Percentiles rank a stretch among this genome's conserved stretches.
Evolutionary conservation across 116 monocot genomes (phyloP).

Genomic region (Iris pallida): DNA sequence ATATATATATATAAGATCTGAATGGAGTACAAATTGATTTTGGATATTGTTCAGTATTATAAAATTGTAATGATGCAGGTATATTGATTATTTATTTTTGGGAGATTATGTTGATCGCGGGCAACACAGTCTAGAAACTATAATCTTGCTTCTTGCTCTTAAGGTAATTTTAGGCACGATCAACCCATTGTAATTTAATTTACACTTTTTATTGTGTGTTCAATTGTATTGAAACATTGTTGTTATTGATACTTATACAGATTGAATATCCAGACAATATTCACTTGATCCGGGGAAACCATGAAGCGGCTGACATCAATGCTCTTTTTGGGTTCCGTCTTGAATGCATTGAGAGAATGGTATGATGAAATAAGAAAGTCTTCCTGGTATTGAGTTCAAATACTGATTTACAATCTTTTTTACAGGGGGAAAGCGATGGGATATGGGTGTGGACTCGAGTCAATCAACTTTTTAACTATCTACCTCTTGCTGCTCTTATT

Average conservation of each 20-base stretch:
- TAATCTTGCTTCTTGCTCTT: slow-evolving; percentile 89
- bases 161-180: slow-evolving; percentile 43
- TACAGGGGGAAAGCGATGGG: slow-evolving; percentile 96
- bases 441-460: slow-evolving; percentile 98
- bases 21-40: no score
- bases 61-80: slow-evolving; percentile 47
- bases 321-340: slow-evolving; percentile 98
- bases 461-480: slow-evolving; percentile 92
- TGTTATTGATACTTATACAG: slow-evolving; percentile 9
- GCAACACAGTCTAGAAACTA: slow-evolving; percentile 98
- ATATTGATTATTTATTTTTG: slow-evolving; percentile 97
- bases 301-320: slow-evolving; percentile 99
- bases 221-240: background rate
- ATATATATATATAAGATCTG: no score
- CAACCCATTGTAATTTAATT: background rate
- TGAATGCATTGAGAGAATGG: slow-evolving; percentile 99
- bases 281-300: slow-evolving; percentile 96
- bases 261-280: slow-evolving; percentile 88
- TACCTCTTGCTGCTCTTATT: slow-evolving; percentile 92
- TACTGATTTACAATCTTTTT: slow-evolving; percentile 15
- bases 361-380: slow-evolving; percentile 33
- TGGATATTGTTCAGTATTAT: background rate
- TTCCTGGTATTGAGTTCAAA: background rate
- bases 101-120: slow-evolving; percentile 99
- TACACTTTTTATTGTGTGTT: background rate